Percentiles rank a stretch among this genome's conserved stretches.
phyloP scores from a whole-genome alignment of 2,329 filamentous ascomycete genomes.

The Hypoxylon sp. region DNA sequence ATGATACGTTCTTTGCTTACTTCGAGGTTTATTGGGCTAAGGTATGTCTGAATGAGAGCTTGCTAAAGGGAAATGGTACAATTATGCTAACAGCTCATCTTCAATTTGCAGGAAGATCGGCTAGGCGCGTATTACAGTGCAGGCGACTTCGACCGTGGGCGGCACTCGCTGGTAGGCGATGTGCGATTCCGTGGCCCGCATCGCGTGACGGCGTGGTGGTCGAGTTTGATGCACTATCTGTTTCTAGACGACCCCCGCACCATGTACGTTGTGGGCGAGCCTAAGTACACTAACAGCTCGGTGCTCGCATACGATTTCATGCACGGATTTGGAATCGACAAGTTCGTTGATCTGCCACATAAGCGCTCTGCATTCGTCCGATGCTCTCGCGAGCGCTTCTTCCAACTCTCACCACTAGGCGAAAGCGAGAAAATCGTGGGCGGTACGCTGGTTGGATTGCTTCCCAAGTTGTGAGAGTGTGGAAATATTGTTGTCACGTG shows the following conservation, averaged over 20 bases:
- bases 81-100: conserved; percentile 9
- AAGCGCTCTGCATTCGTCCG: conserved; percentile 77
- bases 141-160: conserved; percentile 69
- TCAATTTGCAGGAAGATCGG: conserved; percentile 62
- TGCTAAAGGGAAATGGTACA: not conserved
- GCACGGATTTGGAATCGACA: conserved; percentile 79
- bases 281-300: conserved; percentile 76
- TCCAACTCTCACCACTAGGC: conserved; percentile 73
- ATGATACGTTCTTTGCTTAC: conserved; percentile 79
- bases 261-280: conserved; percentile 73
- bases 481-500: conserved; percentile 13
- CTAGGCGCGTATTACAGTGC: conserved; percentile 69
- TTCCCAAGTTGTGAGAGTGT: conserved; percentile 64
- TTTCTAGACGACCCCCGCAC: conserved; percentile 73
- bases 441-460: conserved; percentile 65
- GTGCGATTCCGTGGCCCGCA: conserved; percentile 71
- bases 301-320: conserved; percentile 81
- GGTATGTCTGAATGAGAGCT: conserved; percentile 53
- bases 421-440: conserved; percentile 69
- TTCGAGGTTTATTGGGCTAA: conserved; percentile 85
- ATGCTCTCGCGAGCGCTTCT: conserved; percentile 76
- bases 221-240: conserved; percentile 72
- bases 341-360: conserved; percentile 78
- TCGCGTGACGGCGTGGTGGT: conserved; percentile 73
- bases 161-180: conserved; percentile 70